Evolutionary conservation across 2,329 filamentous ascomycete species (phyloP).

Genomic region (Arachnomyces sp.): DNA sequence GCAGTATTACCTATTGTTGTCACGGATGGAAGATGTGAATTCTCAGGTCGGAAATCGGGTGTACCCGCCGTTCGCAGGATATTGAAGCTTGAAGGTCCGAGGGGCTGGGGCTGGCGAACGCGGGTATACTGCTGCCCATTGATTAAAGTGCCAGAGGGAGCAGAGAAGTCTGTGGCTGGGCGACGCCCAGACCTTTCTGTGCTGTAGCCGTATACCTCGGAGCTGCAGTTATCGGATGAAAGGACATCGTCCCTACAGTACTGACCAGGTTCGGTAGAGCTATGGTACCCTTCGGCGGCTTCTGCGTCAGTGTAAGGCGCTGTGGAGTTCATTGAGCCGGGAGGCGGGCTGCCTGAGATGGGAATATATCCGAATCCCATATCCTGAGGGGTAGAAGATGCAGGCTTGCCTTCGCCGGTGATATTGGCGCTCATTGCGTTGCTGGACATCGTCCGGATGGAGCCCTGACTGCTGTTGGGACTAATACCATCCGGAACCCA

Average conservation of each 20-base stretch:
- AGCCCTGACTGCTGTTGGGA: conserved; percentile 10
- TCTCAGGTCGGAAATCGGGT: conserved; percentile 4
- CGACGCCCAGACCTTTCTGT: conserved; percentile 22
- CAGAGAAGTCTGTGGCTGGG: conserved; percentile 17
- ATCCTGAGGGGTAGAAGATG: conserved; percentile 10
- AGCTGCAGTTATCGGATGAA: conserved; percentile 23
- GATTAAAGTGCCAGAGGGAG: conserved; percentile 26
- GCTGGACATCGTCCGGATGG: conserved; percentile 15
- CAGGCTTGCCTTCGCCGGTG: conserved; percentile 5
- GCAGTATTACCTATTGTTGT: no score
- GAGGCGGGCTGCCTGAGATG: conserved; percentile 7
- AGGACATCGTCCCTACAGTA: conserved; percentile 12
- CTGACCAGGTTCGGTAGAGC: conserved; percentile 14
- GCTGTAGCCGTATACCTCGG: conserved; percentile 34
- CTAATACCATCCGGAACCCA: conserved; percentile 13
- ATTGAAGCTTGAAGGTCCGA: conserved; percentile 12
- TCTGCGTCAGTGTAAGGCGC: background rate
- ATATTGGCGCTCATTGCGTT: conserved; percentile 3
- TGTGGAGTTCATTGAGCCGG: background rate
- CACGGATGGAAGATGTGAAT: conserved; percentile 10
- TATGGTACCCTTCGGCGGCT: background rate
- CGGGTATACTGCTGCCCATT: conserved; percentile 36
- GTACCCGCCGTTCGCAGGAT: conserved; percentile 11
- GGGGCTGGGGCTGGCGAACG: no score
- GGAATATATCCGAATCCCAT: conserved; percentile 13